A percentile compares a stretch with the other conserved stretches of the same genome.
Evolutionary conservation across 768 basidiomycete genomes (phyloP).

Genomic region (Tephrocybe sp.): DNA sequence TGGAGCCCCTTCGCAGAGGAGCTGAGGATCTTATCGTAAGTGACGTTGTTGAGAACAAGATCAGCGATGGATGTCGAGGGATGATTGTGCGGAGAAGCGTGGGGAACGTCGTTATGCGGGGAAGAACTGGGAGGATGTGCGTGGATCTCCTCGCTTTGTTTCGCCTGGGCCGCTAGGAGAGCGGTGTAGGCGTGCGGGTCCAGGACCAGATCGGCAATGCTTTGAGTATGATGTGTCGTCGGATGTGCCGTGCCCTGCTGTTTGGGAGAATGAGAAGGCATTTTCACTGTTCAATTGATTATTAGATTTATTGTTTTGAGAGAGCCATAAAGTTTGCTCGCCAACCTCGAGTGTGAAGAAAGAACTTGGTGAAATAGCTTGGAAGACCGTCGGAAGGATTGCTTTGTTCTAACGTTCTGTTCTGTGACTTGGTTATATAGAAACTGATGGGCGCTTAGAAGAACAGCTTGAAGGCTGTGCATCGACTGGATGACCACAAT

Average conservation of each 20-base stretch:
- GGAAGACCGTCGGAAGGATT: too few relatives aligned
- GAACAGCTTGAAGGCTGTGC: too few relatives aligned
- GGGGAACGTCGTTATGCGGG: neutral
- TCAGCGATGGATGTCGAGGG: constrained; percentile 18
- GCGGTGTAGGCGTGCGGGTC: neutral
- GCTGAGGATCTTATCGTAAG: constrained; percentile 24
- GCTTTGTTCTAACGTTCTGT: too few relatives aligned
- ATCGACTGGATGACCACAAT: too few relatives aligned
- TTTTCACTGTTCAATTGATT: neutral
- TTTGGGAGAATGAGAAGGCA: neutral
- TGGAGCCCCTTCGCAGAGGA: constrained; percentile 17
- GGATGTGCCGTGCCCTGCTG: neutral
- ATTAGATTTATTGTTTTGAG: neutral
- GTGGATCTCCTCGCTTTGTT: neutral
- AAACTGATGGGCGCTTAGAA: too few relatives aligned
- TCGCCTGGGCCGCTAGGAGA: neutral
- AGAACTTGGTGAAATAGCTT: too few relatives aligned
- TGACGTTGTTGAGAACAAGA: constrained; percentile 20
- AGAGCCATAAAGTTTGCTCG: neutral
- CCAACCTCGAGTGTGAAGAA: neutral
- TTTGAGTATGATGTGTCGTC: neutral
- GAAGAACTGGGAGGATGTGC: neutral
- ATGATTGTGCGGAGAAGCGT: neutral
- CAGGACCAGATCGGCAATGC: constrained; percentile 23
- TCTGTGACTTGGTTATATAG: too few relatives aligned